Evolutionary conservation across 305 asterid species (phyloP), one percentile per base, ranked within the genome.

Genomic region (Andrographis paniculata): DNA sequence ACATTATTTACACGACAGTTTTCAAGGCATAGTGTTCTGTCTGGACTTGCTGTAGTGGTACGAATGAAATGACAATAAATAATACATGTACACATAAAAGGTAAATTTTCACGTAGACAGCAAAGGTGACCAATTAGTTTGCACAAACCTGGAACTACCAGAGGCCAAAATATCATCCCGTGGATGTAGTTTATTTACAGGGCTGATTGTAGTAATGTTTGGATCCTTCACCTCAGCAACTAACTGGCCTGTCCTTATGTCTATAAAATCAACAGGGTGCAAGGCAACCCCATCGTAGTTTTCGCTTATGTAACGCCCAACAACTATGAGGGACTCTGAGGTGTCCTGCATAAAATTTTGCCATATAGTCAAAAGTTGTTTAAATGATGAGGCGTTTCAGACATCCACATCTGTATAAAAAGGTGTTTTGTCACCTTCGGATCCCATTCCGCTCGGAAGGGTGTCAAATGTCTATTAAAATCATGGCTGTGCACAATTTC

Each of bases 401-500:
- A 6, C 22, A 24, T 33, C 50, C 64, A 56, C n/a, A 48, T 60
- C 41, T 35, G 44, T 46, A 53, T 22, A 22, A 31, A 47, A 24
- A n/a, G n/a, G n/a, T n/a, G 47, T 7, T 39, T 13, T 10, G 48
- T 57, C 56, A 81, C 99, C 96, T 91, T 91, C 27, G 93, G 94
- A 45, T 91, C 96, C 99, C 99, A 91, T 60, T 91, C 96, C 16
- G 99, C 99, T 60, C 79, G 77, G 68, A 91, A 91, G 48, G 96
- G 82, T 3, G 99, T 91, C 66, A 91, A 73, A 62, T 91, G 95
- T 15, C 99, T 72, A 59, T 91, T 91, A 47, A 91, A 91, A 68
- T 91, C 96, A 46, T 91, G 95, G 61, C 96, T 91, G 60, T 91
- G 99, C 52, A 91, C 99, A 50, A 91, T 87, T 70, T 91, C 96